Conservation (phyloP, 441 rosid species). For the Erysimum cheiri region DNA sequence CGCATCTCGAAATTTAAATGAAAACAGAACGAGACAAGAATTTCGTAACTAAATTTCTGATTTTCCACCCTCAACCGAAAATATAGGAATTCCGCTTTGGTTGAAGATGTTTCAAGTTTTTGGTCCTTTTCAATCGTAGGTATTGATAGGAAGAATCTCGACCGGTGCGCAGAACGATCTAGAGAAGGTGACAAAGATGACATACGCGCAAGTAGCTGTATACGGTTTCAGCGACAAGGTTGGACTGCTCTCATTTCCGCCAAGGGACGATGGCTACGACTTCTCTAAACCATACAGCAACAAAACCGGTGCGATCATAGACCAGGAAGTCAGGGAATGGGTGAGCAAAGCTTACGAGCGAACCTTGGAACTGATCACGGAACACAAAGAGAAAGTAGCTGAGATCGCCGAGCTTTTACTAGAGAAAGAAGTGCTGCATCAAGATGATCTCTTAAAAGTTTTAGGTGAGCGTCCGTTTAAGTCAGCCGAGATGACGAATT, state of each 20-base stretch:
- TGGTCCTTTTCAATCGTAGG: slow-evolving; percentile 43
- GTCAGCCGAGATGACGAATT: slow-evolving; percentile 55
- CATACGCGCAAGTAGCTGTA: slow-evolving; percentile 77
- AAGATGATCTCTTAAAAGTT: slow-evolving; percentile 61
- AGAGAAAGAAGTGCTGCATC: slow-evolving; percentile 75
- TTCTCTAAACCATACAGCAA: slow-evolving; percentile 76
- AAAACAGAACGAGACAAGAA: background rate
- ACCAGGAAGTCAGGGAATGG: slow-evolving; percentile 72
- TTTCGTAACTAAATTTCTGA: background rate
- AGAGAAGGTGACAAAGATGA: slow-evolving; percentile 82
- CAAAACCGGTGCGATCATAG: slow-evolving; percentile 72
- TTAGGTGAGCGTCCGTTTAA: slow-evolving; percentile 78
- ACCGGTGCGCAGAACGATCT: slow-evolving; percentile 81
- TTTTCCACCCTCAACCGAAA: background rate
- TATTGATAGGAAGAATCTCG: slow-evolving; percentile 70
- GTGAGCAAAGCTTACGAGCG: slow-evolving; percentile 60
- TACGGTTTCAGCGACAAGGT: slow-evolving; percentile 82
- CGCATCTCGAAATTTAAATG: background rate
- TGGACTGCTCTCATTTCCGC: slow-evolving; percentile 78
- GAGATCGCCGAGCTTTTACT: slow-evolving; percentile 70
- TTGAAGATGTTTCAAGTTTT: background rate
- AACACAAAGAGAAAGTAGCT: slow-evolving; percentile 67
- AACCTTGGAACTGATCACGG: slow-evolving; percentile 56
- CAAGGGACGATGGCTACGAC: slow-evolving; percentile 61
- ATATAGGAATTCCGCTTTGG: background rate